Conservation (phyloP, 164 flowering plant genomes). For the Magnolia changhungtana region DNA sequence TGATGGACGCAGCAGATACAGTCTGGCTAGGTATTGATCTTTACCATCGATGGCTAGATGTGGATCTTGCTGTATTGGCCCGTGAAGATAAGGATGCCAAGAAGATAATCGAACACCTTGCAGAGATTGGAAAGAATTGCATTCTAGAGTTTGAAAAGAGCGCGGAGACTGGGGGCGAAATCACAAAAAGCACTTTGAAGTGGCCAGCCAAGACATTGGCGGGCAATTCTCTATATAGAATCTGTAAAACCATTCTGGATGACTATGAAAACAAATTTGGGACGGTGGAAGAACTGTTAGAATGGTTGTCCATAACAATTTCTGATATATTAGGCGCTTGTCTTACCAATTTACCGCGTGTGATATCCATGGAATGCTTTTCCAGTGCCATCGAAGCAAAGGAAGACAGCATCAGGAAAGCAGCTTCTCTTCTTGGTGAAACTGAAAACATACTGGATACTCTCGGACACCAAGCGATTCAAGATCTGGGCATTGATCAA, state of each 20-base stretch:
- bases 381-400: not conserved
- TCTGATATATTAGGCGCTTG: slow-evolving; percentile 2
- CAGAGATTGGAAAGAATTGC: not conserved
- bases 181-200: not conserved
- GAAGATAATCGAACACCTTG: slow-evolving; percentile 1
- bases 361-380: not conserved
- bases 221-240: not conserved
- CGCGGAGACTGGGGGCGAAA: not conserved
- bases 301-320: not conserved
- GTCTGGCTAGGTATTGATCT: not conserved
- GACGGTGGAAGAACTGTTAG: not conserved
- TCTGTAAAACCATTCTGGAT: not conserved
- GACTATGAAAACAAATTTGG: not conserved
- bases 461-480: not conserved
- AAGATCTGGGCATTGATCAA: not conserved
- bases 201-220: slow-evolving; percentile 4
- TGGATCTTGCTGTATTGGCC: not conserved
- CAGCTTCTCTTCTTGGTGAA: slow-evolving; percentile 2
- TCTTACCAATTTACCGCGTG: slow-evolving; percentile 1
- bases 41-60: not conserved
- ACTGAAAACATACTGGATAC: not conserved
- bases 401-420: not conserved
- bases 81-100: not conserved
- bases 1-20: slow-evolving; percentile 25
- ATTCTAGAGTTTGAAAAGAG: not conserved